These are phyloP conservation scores for Talaromyces amestolkiae DNA, from an alignment of 2,329 filamentous ascomycete species.

Conservation along the genomic window DNA sequence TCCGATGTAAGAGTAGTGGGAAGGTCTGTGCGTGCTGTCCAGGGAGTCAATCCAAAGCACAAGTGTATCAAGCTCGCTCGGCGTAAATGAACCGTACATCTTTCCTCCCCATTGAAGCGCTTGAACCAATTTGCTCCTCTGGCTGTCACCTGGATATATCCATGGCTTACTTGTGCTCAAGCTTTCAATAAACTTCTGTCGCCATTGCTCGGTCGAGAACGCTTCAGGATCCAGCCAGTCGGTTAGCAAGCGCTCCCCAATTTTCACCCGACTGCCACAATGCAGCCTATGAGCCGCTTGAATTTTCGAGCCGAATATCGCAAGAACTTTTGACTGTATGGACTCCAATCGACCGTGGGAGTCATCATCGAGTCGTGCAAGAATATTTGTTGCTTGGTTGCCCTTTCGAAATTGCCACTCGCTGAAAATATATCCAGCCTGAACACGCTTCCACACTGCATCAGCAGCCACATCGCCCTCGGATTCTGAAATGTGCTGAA, in stretches of 20 bases:
- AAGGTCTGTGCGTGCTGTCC: background rate
- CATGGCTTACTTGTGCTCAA: constrained; percentile 40
- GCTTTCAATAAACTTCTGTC: constrained; percentile 37
- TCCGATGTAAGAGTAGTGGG: background rate
- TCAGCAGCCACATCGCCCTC: constrained; percentile 32
- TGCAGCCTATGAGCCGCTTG: constrained; percentile 42
- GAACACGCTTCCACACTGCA: constrained; percentile 42
- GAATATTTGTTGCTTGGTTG: constrained; percentile 4
- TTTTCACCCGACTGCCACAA: constrained; percentile 38
- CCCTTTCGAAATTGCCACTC: constrained; percentile 25
- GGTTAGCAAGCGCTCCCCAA: constrained; percentile 38
- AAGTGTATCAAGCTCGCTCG: constrained; percentile 40
- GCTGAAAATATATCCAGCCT: constrained; percentile 43
- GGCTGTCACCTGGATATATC: constrained; percentile 42
- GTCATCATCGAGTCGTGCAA: constrained; percentile 1
- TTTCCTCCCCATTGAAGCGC: constrained; percentile 48
- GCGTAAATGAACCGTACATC: constrained; percentile 53
- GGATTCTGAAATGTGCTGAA: constrained; percentile 30
- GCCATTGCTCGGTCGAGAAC: constrained; percentile 28
- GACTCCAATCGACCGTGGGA: constrained; percentile 19
- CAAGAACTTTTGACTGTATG: constrained; percentile 23
- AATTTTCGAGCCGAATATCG: constrained; percentile 42
- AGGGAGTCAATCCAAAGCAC: constrained; percentile 43
- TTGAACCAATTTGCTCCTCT: constrained; percentile 42
- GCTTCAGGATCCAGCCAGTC: constrained; percentile 44